Conservation (phyloP, 163 green algal species). For the Chloroidium sp. region DNA sequence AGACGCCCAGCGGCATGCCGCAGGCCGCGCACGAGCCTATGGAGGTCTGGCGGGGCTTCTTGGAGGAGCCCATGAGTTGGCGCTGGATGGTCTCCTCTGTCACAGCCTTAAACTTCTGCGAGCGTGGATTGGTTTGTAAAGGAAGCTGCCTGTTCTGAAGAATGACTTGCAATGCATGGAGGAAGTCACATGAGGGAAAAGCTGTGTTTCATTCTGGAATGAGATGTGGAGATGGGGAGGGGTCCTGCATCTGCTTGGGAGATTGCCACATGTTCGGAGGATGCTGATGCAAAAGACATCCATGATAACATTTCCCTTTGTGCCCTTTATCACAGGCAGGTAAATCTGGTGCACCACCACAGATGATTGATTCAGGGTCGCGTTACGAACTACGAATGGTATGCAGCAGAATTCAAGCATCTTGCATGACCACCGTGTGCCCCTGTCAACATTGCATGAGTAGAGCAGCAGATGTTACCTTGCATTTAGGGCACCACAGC, state of each 20-base stretch:
- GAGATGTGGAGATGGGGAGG: conserved; percentile 12
- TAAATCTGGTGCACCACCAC: no score
- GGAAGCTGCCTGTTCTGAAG: no score
- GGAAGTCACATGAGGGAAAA: not conserved
- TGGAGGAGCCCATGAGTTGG: not conserved
- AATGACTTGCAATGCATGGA: no score
- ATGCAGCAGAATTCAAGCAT: no score
- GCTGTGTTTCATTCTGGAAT: conserved; percentile 13
- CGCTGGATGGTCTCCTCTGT: not conserved
- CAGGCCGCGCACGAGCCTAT: not conserved
- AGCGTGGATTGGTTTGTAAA: not conserved
- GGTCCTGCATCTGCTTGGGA: no score
- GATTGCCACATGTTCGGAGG: no score
- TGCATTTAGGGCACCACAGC: conserved; percentile 6
- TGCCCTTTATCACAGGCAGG: no score
- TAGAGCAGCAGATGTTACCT: not conserved
- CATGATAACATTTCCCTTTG: no score
- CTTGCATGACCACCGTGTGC: no score
- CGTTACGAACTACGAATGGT: no score
- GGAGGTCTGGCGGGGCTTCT: conserved; percentile 13
- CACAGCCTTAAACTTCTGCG: not conserved
- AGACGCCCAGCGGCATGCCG: not conserved
- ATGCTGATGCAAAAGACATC: no score
- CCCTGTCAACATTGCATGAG: not conserved
- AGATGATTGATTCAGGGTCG: no score